Conservation (phyloP, 1,139 yeast genomes). For the Candida sojae region DNA sequence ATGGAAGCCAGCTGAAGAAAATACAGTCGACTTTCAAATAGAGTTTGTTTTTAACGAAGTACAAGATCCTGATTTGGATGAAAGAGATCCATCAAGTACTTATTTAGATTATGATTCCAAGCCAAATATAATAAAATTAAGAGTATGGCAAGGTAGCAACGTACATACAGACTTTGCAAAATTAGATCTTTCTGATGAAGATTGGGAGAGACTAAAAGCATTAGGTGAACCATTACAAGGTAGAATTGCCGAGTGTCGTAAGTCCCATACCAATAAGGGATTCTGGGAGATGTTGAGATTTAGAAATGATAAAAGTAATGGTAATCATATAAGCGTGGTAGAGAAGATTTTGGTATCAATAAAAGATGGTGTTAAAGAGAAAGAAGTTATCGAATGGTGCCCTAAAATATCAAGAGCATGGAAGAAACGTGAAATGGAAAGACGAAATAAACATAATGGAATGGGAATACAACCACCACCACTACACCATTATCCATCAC, state of each 20-base stretch:
- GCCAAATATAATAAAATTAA: constrained; percentile 63
- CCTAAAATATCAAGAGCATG: constrained; percentile 35
- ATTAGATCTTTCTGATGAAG: constrained; percentile 62
- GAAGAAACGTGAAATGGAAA: constrained; percentile 36
- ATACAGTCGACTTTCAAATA: constrained; percentile 85
- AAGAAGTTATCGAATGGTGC: constrained; percentile 61
- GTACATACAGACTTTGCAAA: constrained; percentile 70
- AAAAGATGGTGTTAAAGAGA: constrained; percentile 79
- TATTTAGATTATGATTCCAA: constrained; percentile 80
- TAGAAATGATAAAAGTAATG: constrained; percentile 89
- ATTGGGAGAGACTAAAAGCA: constrained; percentile 77
- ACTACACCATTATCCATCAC: constrained; percentile 4
- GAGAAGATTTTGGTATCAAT: constrained; percentile 82
- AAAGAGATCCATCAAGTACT: constrained; percentile 70
- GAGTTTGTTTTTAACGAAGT: constrained; percentile 64
- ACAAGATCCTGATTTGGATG: constrained; percentile 70
- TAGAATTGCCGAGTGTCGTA: constrained; percentile 83
- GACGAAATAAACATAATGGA: constrained; percentile 19
- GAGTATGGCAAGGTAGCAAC: constrained; percentile 79
- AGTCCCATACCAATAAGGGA: constrained; percentile 51
- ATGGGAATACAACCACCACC: constrained; percentile 3
- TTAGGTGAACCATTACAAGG: constrained; percentile 83
- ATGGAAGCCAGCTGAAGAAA: constrained; percentile 98
- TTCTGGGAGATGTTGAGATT: constrained; percentile 86
- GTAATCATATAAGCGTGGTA: constrained; percentile 81